Evolutionary conservation across 2,329 filamentous ascomycete species (phyloP).

Genomic region (Fusarium sp.): DNA sequence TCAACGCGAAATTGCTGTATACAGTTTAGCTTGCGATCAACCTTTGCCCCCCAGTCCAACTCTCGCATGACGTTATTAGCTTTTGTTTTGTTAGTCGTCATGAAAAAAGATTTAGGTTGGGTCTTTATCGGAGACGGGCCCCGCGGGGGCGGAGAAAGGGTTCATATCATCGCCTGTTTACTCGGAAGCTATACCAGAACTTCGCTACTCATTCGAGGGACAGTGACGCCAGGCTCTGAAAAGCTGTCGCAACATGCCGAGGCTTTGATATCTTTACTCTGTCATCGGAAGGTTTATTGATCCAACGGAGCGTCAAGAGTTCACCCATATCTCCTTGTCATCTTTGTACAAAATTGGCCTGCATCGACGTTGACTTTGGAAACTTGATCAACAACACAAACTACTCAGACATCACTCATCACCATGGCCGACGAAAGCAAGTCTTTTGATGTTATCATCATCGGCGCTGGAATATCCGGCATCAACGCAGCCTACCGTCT

Average conservation of each 20-base stretch:
- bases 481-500: constrained; percentile 81
- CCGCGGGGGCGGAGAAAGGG: neutral
- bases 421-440: constrained; percentile 24
- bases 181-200: constrained; percentile 32
- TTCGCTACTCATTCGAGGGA: constrained; percentile 7
- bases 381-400: neutral
- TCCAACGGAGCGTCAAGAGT: neutral
- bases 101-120: neutral
- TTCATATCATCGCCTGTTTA: neutral
- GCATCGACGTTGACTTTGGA: neutral
- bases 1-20: constrained; percentile 3
- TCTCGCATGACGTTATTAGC: neutral
- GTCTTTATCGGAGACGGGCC: neutral
- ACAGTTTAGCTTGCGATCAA: constrained; percentile 38
- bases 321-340: neutral
- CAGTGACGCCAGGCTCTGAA: neutral
- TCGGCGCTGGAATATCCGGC: constrained; percentile 81
- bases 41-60: neutral
- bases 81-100: neutral
- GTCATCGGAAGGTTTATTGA: neutral
- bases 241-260: neutral
- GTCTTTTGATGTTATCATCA: constrained; percentile 67
- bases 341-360: neutral
- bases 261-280: neutral
- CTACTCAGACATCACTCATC: neutral